Conservation (phyloP, 768 basidiomycete species). For the Lepiota brunneoincarnata region DNA sequence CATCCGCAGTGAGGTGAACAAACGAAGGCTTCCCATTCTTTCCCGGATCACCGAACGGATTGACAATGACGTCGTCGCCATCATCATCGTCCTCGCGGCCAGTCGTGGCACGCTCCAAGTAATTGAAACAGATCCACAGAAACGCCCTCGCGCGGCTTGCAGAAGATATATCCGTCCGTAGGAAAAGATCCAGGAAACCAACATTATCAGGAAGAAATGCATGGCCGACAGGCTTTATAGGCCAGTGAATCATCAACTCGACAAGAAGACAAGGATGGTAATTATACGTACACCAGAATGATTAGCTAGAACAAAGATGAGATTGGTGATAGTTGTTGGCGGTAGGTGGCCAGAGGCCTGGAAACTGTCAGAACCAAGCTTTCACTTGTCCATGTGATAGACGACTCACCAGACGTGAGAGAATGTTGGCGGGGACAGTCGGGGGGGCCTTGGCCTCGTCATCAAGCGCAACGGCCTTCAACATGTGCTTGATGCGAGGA, state of each 20-base stretch:
- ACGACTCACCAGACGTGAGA: constrained; percentile 47
- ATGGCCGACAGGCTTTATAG: constrained; percentile 52
- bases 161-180: constrained; percentile 71
- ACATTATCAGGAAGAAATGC: constrained; percentile 69
- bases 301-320: constrained; percentile 66
- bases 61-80: constrained; percentile 30
- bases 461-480: constrained; percentile 57
- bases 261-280: neutral
- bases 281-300: constrained; percentile 45
- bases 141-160: constrained; percentile 74
- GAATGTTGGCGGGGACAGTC: constrained; percentile 55
- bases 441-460: constrained; percentile 44
- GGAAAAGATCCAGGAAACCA: constrained; percentile 81
- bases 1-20: constrained; percentile 35
- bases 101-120: constrained; percentile 49
- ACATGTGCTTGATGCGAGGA: constrained; percentile 72
- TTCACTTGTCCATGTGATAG: constrained; percentile 8
- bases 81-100: constrained; percentile 38
- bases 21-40: constrained; percentile 36
- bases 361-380: constrained; percentile 12
- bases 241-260: constrained; percentile 26
- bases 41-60: constrained; percentile 59
- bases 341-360: constrained; percentile 51
- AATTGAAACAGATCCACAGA: constrained; percentile 83
- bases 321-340: constrained; percentile 68